Evolutionary conservation across 306 rosid species (phyloP).

Genomic region (Dalbergia cochinchinensis): DNA sequence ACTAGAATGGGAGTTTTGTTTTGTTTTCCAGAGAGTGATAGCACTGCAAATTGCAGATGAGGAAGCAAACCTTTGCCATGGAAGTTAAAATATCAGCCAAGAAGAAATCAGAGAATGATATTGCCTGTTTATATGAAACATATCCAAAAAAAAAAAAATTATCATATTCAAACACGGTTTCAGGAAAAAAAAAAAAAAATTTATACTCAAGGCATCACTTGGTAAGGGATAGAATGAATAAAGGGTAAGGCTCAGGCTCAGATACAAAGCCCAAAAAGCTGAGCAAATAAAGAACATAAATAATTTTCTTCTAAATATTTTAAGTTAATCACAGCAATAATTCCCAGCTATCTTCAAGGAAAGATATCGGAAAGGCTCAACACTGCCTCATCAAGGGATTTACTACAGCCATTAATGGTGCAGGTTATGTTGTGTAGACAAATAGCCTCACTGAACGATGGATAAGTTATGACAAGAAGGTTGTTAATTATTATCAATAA

Average conservation of each 20-base stretch:
- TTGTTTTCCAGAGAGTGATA: slow-evolving; percentile 35
- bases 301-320: slow-evolving; percentile 7
- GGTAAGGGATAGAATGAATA: slow-evolving; percentile 6
- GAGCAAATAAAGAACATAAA: slow-evolving; percentile 25
- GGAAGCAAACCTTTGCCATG: slow-evolving; percentile 82
- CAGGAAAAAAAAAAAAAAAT: neutral
- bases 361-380: slow-evolving; percentile 42
- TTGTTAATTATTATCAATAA: slow-evolving; percentile 18
- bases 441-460: slow-evolving; percentile 27
- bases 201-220: slow-evolving; percentile 25
- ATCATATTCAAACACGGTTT: slow-evolving; percentile 43
- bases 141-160: slow-evolving; percentile 22
- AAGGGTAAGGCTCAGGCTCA: slow-evolving; percentile 24
- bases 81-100: slow-evolving; percentile 97
- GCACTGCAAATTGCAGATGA: slow-evolving; percentile 28
- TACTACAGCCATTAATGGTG: slow-evolving; percentile 21
- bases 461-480: slow-evolving; percentile 14
- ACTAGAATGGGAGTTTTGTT: no score
- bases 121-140: slow-evolving; percentile 72
- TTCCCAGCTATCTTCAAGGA: slow-evolving; percentile 18
- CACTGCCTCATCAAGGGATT: slow-evolving; percentile 29
- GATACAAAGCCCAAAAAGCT: slow-evolving; percentile 8
- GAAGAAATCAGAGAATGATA: slow-evolving; percentile 92
- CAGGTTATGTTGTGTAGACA: neutral
- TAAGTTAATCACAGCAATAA: no score